Evolutionary conservation across 1,284 basidiomycete species (phyloP).

Genomic region (Tranzscheliella williamsii): DNA sequence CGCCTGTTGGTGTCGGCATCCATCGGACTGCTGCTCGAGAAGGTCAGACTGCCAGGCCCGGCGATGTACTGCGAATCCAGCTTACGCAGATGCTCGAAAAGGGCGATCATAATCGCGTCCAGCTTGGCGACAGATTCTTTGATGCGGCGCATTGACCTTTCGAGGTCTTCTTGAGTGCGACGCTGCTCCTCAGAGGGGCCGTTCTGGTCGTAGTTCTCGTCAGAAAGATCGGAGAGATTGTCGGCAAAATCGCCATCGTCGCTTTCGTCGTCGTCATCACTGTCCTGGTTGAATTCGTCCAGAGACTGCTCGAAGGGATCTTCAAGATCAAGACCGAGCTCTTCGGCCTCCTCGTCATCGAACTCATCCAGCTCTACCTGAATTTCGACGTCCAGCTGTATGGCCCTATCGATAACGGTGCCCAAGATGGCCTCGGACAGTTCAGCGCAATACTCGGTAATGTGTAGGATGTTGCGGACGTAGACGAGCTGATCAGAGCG

Average conservation of each 20-base stretch:
- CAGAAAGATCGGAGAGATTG: slow-evolving; percentile 65
- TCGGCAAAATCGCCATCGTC: slow-evolving; percentile 39
- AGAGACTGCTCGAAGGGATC: slow-evolving; percentile 81
- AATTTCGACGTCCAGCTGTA: slow-evolving; percentile 96
- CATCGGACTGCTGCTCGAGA: slow-evolving; percentile 19
- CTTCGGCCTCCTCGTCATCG: slow-evolving; percentile 65
- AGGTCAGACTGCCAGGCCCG: slow-evolving; percentile 20
- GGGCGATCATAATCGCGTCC: slow-evolving; percentile 80
- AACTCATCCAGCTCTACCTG: slow-evolving; percentile 92
- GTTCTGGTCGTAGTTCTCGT: slow-evolving; percentile 65
- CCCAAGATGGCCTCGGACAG: slow-evolving; percentile 81
- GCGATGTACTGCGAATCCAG: slow-evolving; percentile 40
- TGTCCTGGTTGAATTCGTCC: slow-evolving; percentile 66
- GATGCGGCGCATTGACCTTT: slow-evolving; percentile 63
- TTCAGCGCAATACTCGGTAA: slow-evolving; percentile 88
- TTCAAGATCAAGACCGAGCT: slow-evolving; percentile 64
- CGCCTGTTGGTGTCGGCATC: slow-evolving; percentile 37
- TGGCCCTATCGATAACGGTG: slow-evolving; percentile 83
- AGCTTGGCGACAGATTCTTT: slow-evolving; percentile 86
- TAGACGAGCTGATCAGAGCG: slow-evolving; percentile 83
- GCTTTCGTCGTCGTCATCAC: slow-evolving; percentile 64
- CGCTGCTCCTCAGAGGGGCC: slow-evolving; percentile 19
- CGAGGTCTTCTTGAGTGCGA: slow-evolving; percentile 33
- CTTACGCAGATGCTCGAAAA: slow-evolving; percentile 79
- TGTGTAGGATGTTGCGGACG: slow-evolving; percentile 82